Base-by-base conservation (phyloP, 495 filamentous ascomycete genomes). In the Collariella sp. region DNA sequence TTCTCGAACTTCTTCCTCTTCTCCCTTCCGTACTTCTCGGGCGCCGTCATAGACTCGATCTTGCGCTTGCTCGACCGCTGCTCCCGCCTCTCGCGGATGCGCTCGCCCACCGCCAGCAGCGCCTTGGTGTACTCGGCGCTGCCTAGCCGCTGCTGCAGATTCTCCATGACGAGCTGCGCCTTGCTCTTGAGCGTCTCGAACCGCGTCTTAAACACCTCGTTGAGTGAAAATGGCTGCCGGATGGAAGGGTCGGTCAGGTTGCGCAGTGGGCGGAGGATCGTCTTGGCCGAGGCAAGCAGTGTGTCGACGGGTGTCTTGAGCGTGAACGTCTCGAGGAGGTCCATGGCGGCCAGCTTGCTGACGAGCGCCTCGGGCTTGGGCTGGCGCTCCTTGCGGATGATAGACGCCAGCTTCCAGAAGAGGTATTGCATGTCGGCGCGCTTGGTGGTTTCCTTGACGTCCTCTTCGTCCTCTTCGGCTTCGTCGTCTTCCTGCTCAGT, bases 1-100 rank as follows among this genome's bases (percentile, higher is more conserved):
- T 82, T 83, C 61, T 91, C 90, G 53, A 85, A 82, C 72, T 86
- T 91, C 70, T 83, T 86, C 70, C 79, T 82, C 83, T 97, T 98
- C 59, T 85, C 82, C 62, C 76, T 75, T 11, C 83, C 88, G 54
- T 79, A 79, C 60, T 75, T 83, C 74, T 96, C 89, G 10, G 93
- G 91, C 55, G 85, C 80, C 24, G 76, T 78, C 18, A 98, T 83
- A 24, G 86, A 85, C 62, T 91, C 89, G 54, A 96, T 85, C 64
- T 84, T 85, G 60, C 93, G 76, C 78, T 98, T 96, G 49, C 73
- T 78, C 38, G 84, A 82, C 65, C 93, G 72, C 46, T 79, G 80
- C 59, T 86, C 82, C 56, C 93, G 77, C 62, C 83, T 79, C 62
- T 76, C 76, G 62, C 78, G 81, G 13, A 91, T 83, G 26, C 70